Percentiles rank a stretch among this genome's conserved stretches.
Conservation (phyloP, 768 basidiomycete genomes). For the Lactifluus piperatus region DNA sequence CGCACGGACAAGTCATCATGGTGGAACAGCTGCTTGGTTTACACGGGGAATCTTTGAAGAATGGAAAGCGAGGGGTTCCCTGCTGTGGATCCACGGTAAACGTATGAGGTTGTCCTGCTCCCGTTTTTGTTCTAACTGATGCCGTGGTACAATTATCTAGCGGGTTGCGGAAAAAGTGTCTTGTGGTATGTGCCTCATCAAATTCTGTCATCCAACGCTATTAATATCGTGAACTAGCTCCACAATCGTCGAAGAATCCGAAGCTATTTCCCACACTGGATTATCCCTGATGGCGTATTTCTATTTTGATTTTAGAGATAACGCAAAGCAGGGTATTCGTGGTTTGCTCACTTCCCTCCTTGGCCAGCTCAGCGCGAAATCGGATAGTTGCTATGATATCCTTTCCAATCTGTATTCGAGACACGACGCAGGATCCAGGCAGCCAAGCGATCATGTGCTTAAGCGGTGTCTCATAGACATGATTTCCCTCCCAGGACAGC, state of each 20-base stretch:
- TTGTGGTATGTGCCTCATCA: neutral
- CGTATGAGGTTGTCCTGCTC: neutral
- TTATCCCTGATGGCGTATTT: neutral
- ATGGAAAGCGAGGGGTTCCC: neutral
- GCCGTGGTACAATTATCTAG: neutral
- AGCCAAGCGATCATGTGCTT: neutral
- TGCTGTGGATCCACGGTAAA: neutral
- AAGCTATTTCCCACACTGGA: neutral
- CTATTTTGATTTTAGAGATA: neutral
- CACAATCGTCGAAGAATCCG: neutral
- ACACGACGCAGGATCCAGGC: neutral
- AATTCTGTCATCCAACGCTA: neutral
- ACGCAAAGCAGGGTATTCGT: neutral
- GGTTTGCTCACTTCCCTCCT: neutral
- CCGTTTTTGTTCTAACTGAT: neutral
- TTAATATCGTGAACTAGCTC: neutral
- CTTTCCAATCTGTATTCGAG: neutral
- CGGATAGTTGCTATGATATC: neutral
- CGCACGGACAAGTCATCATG: neutral
- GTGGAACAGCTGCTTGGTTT: neutral
- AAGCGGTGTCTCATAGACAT: neutral
- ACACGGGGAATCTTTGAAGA: neutral
- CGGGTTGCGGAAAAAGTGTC: neutral
- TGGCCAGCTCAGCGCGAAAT: neutral
- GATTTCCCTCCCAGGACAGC: neutral